Base-by-base conservation (phyloP, 2,329 filamentous ascomycete species). In the Metarhizium humberi region DNA sequence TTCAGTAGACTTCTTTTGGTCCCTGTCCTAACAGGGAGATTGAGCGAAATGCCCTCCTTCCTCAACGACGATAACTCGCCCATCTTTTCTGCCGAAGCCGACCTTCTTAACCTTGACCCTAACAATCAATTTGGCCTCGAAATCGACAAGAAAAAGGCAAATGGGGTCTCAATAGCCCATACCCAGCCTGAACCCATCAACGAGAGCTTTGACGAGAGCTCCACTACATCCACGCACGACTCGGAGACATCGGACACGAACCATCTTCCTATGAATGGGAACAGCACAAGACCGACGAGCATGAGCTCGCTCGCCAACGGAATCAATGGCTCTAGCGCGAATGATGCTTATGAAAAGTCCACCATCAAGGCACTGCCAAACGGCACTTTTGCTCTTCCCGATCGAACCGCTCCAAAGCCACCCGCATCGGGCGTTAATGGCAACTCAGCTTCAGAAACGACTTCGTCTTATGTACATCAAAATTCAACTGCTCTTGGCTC, bases 271-370 rank as follows among this genome's bases (percentile, higher is more conserved):
- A 66, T 73, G 68, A 73, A 75, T 71, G 76, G 73, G 61, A 69
- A 68, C 64, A 63, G 61, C 51, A 73, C 71, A 57, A 66, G 67
- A 50, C 70, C 72, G 6, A 78, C 81, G 64, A 85, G 78, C 70
- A 80, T 85, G 72, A 80, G 75, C 68, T 78, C 81, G 42, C 65
- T 82, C 65, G 77, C 79, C 61, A 84, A 85, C 66, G 81, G 78
- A 60, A 76, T 74, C 62, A 73, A 75, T 56, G 65, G 66, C 58
- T 68, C 69, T 55, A 66, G 64, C 57, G 64, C 65, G n/a, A 53
- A 59, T 45, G 62, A 61, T 56, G 58, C 57, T 64, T 70, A 55
- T 52, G 65, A 67, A 63, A 60, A 53, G 54, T 61, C 48, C 43
- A 57, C 52, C 58, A 53, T 57, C 50, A 63, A 65, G 51, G 54